These are phyloP conservation scores for Salix caprea DNA, from an alignment of 345 rosid species.

Conservation along the genomic window DNA sequence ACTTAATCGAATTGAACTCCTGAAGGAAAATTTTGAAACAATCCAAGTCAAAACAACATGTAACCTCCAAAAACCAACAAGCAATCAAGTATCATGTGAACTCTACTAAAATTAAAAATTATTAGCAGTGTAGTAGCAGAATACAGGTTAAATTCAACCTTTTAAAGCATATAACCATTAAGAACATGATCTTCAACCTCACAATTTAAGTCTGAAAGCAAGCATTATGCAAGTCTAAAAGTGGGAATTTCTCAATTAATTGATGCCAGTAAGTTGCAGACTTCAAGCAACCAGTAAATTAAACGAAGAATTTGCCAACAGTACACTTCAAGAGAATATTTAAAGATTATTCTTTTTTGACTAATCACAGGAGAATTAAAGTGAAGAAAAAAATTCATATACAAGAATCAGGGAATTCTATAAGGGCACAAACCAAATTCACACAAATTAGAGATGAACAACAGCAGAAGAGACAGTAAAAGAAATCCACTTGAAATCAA, in stretches of 20 bases:
- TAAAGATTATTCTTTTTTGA: no score
- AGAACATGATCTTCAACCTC: slow-evolving; percentile 3
- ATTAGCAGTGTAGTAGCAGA: not conserved
- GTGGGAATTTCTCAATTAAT: not conserved
- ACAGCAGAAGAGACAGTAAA: slow-evolving; percentile 6
- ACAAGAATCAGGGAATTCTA: not conserved
- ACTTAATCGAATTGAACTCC: slow-evolving; percentile 1
- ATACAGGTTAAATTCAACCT: not conserved
- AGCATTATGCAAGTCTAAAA: not conserved
- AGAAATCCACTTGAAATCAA: slow-evolving; percentile 23
- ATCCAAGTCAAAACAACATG: not conserved
- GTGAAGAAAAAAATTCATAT: slow-evolving; percentile 7
- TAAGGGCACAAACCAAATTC: not conserved
- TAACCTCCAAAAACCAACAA: not conserved
- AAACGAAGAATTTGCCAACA: not conserved
- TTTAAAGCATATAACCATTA: not conserved
- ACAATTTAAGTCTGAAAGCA: not conserved
- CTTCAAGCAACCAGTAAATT: not conserved
- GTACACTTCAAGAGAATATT: not conserved
- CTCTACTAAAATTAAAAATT: not conserved
- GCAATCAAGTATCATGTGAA: not conserved
- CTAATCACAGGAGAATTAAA: not conserved
- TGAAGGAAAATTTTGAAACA: not conserved
- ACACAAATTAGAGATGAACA: not conserved
- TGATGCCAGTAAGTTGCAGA: not conserved